Conservation (phyloP, 2,329 filamentous ascomycete species). For the Diaporthe capsici region DNA sequence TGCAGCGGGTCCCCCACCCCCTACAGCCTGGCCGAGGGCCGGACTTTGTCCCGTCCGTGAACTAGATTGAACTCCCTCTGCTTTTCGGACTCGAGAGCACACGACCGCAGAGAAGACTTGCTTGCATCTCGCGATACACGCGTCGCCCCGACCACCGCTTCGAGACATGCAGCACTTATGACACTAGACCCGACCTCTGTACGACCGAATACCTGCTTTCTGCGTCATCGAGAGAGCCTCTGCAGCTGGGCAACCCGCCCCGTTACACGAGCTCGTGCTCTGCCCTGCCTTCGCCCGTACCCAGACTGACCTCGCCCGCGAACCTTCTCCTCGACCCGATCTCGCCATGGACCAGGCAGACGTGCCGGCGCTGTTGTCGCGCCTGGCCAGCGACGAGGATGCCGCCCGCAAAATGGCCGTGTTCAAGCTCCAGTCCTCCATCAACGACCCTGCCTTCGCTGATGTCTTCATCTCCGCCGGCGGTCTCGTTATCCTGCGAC, state of each 20-base stretch:
- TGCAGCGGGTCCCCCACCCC: slow-evolving; percentile 29
- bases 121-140: slow-evolving; percentile 37
- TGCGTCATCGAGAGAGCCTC: slow-evolving; percentile 38
- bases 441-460: slow-evolving; percentile 96
- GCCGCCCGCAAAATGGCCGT: slow-evolving; percentile 98
- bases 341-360: slow-evolving; percentile 74
- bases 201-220: slow-evolving; percentile 30
- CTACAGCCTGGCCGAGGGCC: neutral
- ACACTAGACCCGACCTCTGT: slow-evolving; percentile 33
- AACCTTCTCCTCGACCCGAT: slow-evolving; percentile 14
- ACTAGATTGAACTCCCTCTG: neutral
- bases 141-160: slow-evolving; percentile 18
- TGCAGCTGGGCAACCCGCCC: slow-evolving; percentile 32
- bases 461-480: slow-evolving; percentile 95
- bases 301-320: slow-evolving; percentile 2
- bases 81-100: slow-evolving; percentile 9
- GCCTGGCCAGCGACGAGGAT: slow-evolving; percentile 81
- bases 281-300: slow-evolving; percentile 29
- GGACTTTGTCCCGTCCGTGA: neutral
- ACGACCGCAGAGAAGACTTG: slow-evolving; percentile 22
- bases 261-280: slow-evolving; percentile 39
- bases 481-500: slow-evolving; percentile 84
- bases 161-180: slow-evolving; percentile 42
- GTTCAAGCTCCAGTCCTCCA: slow-evolving; percentile 95
- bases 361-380: slow-evolving; percentile 75